phyloP scores from a whole-genome alignment of 2,329 filamentous ascomycete species.

The Neopestalotiopsis rosae region DNA sequence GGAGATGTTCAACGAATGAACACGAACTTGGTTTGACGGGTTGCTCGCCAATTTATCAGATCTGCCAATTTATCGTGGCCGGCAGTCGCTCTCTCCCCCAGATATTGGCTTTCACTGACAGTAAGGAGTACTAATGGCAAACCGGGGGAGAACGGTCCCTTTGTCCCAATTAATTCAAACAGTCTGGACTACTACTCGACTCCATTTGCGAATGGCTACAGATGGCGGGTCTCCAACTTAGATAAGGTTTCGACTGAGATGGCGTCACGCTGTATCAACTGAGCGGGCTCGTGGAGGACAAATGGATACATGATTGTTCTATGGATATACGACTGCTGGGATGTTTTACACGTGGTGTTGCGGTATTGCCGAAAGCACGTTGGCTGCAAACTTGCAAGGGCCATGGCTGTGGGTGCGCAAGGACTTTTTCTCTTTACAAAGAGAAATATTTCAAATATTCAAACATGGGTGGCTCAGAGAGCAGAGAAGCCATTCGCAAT shows the following conservation, averaged over 20 bases:
- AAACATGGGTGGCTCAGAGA: neutral
- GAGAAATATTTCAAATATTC: neutral
- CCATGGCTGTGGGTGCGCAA: neutral
- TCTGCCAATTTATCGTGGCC: neutral
- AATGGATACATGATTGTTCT: neutral
- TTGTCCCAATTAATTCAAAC: neutral
- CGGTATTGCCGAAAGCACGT: constrained; percentile 1
- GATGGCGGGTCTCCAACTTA: neutral
- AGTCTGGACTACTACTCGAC: neutral
- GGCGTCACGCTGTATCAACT: neutral
- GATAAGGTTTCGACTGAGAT: constrained; percentile 1
- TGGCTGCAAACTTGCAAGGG: neutral
- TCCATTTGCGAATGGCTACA: neutral
- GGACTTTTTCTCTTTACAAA: neutral
- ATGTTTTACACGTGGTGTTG: neutral
- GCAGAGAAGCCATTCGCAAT: neutral
- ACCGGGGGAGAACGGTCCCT: neutral
- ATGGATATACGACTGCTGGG: neutral
- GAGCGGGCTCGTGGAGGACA: constrained; percentile 1
- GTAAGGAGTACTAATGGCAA: neutral
- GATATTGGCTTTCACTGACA: neutral
- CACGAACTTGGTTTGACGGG: neutral
- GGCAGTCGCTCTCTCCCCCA: neutral
- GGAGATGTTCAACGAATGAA: neutral
- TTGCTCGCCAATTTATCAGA: neutral